Conservation (phyloP, 495 filamentous ascomycete genomes). For the Aspergillus bridgeri region DNA sequence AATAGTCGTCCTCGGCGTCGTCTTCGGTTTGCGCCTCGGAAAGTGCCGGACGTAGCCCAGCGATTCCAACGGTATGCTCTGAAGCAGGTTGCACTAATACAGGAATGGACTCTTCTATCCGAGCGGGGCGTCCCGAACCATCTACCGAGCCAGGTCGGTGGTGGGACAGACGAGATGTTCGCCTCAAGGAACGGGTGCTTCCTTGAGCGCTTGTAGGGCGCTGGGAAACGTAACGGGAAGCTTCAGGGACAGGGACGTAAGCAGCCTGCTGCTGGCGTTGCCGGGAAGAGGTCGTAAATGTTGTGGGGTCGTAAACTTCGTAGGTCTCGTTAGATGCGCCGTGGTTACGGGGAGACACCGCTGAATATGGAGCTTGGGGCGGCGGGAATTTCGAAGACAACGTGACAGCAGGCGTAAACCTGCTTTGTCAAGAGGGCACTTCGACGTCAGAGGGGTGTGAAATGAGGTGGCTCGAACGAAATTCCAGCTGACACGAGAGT, state of each 20-base stretch:
- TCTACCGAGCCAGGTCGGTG: slow-evolving; percentile 39
- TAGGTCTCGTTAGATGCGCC: slow-evolving; percentile 55
- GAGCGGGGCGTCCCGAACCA: slow-evolving; percentile 22
- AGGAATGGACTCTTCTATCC: slow-evolving; percentile 29
- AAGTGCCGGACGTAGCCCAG: slow-evolving; percentile 31
- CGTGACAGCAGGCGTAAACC: slow-evolving; percentile 21
- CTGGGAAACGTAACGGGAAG: slow-evolving; percentile 31
- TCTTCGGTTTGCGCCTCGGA: slow-evolving; percentile 34
- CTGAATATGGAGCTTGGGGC: slow-evolving; percentile 24
- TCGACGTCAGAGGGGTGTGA: background rate
- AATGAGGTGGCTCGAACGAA: background rate
- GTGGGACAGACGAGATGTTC: slow-evolving; percentile 41
- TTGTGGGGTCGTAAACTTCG: slow-evolving; percentile 54
- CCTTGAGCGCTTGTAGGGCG: slow-evolving; percentile 51
- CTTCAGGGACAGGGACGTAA: slow-evolving; percentile 29
- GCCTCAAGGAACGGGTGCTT: slow-evolving; percentile 48
- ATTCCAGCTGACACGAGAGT: slow-evolving; percentile 8
- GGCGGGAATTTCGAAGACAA: slow-evolving; percentile 31
- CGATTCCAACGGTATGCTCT: slow-evolving; percentile 19
- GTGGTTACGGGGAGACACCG: slow-evolving; percentile 40
- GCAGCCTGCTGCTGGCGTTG: slow-evolving; percentile 57
- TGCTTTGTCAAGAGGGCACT: background rate
- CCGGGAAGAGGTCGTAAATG: slow-evolving; percentile 48
- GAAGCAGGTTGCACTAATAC: slow-evolving; percentile 23
- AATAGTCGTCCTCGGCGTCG: slow-evolving; percentile 29